Evolutionary conservation across 352 stramenopile species (phyloP).

Genomic region (Elongisporangium senticosum): DNA sequence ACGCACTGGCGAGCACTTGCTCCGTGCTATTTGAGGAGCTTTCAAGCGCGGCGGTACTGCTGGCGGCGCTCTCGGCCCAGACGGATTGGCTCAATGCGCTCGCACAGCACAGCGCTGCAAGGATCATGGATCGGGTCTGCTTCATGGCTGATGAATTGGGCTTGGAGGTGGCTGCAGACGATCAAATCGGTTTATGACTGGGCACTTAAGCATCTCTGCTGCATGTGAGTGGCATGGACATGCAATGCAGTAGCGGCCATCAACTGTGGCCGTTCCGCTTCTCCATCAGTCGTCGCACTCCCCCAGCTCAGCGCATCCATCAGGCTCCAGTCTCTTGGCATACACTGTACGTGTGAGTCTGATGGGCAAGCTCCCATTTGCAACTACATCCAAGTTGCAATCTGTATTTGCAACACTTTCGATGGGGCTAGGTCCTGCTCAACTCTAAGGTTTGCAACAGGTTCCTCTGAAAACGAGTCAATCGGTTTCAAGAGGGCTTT

Average conservation of each 20-base stretch:
- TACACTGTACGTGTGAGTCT: too few relatives aligned
- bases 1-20: conserved; percentile 11
- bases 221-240: neutral
- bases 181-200: neutral
- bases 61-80: neutral
- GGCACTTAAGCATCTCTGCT: too few relatives aligned
- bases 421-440: too few relatives aligned
- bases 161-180: neutral
- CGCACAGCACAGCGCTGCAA: conserved; percentile 9
- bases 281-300: neutral
- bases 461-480: neutral
- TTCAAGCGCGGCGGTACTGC: conserved; percentile 6
- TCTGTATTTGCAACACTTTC: neutral
- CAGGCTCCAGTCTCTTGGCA: neutral
- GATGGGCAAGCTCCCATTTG: neutral
- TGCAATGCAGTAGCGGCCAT: neutral
- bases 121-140: conserved; percentile 1
- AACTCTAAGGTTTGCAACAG: neutral
- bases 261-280: neutral
- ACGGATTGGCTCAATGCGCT: conserved; percentile 13
- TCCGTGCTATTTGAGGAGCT: conserved; percentile 2
- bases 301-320: neutral
- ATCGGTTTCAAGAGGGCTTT: neutral
- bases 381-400: neutral
- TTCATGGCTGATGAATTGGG: conserved; percentile 10